A percentile compares a stretch with the other conserved stretches of the same genome.
Conservation (phyloP, 176 grass and related monocot genomes). For the Hyparrhenia diplandra region DNA sequence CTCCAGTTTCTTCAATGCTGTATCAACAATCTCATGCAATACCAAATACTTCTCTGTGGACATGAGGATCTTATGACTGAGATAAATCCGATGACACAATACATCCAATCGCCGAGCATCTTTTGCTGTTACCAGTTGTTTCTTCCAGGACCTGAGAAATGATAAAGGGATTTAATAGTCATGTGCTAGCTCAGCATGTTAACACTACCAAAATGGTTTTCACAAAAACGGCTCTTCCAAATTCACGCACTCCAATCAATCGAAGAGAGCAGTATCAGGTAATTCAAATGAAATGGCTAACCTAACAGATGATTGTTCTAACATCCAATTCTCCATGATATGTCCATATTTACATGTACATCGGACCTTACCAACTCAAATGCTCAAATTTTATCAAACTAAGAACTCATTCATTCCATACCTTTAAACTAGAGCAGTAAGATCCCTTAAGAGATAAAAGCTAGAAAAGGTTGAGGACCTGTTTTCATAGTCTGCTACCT, state of each 20-base stretch:
- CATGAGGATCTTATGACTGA: slow-evolving; percentile 66
- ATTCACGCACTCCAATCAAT: background rate
- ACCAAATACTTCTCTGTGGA: slow-evolving; percentile 65
- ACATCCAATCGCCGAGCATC: slow-evolving; percentile 88
- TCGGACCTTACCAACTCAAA: background rate
- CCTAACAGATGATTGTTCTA: background rate
- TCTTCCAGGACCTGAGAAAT: slow-evolving; percentile 91
- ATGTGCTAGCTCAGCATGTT: background rate
- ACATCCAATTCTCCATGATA: background rate
- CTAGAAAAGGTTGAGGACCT: background rate
- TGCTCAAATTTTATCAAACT: background rate
- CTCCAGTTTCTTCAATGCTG: slow-evolving; percentile 73
- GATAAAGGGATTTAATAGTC: slow-evolving; percentile 33
- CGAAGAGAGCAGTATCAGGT: background rate
- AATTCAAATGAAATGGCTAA: background rate
- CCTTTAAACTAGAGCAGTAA: background rate
- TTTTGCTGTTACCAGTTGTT: slow-evolving; percentile 79
- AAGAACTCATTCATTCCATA: background rate
- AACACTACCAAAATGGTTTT: slow-evolving; percentile 6
- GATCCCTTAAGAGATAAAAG: background rate
- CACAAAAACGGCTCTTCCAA: no score
- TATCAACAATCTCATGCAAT: slow-evolving; percentile 80
- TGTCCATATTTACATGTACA: background rate
- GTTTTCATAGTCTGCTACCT: background rate
- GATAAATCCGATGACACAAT: slow-evolving; percentile 76